These are phyloP conservation scores for Polygonum maritimum DNA, from an alignment of 148 eudicot genomes.

Conservation along the genomic window DNA sequence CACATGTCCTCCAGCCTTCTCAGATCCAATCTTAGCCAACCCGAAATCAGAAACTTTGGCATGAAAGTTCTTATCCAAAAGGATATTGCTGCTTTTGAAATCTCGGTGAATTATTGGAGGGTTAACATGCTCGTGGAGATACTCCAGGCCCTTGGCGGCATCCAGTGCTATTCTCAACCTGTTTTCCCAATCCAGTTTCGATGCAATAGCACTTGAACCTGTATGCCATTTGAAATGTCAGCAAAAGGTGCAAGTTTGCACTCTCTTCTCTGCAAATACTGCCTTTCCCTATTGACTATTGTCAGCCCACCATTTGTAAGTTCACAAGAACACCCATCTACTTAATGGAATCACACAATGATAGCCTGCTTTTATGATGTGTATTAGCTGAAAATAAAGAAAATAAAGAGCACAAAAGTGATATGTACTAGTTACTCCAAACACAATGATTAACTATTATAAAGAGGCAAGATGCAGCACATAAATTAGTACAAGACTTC, in stretches of 20 bases:
- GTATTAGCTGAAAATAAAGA: background rate
- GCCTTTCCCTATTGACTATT: background rate
- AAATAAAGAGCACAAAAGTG: background rate
- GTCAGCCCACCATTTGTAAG: background rate
- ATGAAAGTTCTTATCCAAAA: constrained; percentile 69
- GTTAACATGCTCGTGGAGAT: constrained; percentile 84
- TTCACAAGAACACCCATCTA: background rate
- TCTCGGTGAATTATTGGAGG: constrained; percentile 98
- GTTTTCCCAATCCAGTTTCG: constrained; percentile 69
- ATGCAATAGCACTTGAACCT: constrained; percentile 50
- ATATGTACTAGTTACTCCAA: background rate
- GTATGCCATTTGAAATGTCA: background rate
- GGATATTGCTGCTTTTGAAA: constrained; percentile 94
- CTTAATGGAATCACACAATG: background rate
- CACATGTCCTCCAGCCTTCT: constrained; percentile 89
- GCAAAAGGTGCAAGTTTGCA: background rate
- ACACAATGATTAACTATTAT: background rate
- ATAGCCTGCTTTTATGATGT: background rate
- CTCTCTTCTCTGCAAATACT: background rate
- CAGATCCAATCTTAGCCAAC: constrained; percentile 91
- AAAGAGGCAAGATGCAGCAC: background rate
- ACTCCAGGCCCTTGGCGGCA: constrained; percentile 94
- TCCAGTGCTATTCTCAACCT: constrained; percentile 78
- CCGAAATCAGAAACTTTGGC: constrained; percentile 98
- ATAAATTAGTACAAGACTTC: background rate